Evolutionary conservation across 331 rosid genomes (phyloP).

Genomic region (Malus hybrid): DNA sequence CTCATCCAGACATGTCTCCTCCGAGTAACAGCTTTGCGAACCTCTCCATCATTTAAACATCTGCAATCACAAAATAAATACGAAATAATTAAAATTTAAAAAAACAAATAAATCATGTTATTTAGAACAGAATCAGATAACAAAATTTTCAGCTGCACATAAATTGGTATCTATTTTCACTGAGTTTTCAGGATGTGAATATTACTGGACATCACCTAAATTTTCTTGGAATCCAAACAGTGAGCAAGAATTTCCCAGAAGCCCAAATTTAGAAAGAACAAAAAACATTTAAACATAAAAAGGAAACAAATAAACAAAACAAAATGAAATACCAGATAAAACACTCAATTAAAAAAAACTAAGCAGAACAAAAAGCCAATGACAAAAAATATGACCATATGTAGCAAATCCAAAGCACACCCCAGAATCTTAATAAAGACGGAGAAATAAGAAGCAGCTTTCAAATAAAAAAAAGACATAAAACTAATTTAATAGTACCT

Average conservation of each 20-base stretch:
- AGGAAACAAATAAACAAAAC: background rate
- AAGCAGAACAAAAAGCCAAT: too few species aligned
- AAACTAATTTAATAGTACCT: too few species aligned
- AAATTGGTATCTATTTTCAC: too few species aligned
- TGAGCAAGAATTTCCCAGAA: background rate
- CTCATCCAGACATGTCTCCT: slow-evolving; percentile 95
- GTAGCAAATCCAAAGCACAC: too few species aligned
- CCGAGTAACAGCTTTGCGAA: slow-evolving; percentile 82
- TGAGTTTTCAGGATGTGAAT: background rate
- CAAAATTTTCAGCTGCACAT: background rate
- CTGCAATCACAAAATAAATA: slow-evolving; percentile 16
- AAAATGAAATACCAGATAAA: background rate
- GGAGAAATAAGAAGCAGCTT: too few species aligned
- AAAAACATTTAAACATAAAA: background rate
- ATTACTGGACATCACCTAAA: background rate
- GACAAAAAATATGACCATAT: too few species aligned
- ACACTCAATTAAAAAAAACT: background rate
- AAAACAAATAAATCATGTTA: background rate
- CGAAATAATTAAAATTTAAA: background rate
- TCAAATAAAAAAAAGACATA: too few species aligned
- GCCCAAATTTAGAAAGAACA: background rate
- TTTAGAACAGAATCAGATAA: background rate
- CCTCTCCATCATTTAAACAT: slow-evolving; percentile 90
- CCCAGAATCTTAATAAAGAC: too few species aligned
- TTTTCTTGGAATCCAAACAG: background rate